These are phyloP conservation scores for Aphanomyces cochlioides DNA, from an alignment of 352 stramenopile species.

Conservation along the genomic window DNA sequence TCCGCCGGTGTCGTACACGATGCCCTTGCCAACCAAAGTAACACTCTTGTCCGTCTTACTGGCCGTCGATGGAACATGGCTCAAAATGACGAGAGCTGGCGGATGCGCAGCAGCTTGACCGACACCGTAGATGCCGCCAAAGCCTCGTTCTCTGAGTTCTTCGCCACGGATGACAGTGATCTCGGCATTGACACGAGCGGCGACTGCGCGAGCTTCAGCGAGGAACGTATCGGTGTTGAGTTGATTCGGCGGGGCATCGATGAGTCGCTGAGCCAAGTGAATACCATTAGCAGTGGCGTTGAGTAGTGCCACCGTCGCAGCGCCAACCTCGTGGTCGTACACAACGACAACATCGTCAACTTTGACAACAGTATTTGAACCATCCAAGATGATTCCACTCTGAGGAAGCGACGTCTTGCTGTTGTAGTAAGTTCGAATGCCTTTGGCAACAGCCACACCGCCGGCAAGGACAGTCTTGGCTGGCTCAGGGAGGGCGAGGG, in stretches of 20 bases:
- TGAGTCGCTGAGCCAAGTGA: slow-evolving; percentile 79
- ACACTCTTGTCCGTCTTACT: slow-evolving; percentile 25
- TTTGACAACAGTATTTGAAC: slow-evolving; percentile 31
- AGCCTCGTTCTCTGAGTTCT: slow-evolving; percentile 82
- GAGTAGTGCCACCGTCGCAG: slow-evolving; percentile 38
- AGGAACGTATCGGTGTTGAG: slow-evolving; percentile 89
- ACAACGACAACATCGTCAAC: slow-evolving; percentile 50
- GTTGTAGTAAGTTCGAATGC: slow-evolving; percentile 49
- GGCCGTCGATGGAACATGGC: slow-evolving; percentile 51
- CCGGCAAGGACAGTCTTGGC: slow-evolving; percentile 51
- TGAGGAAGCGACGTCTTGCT: slow-evolving; percentile 12
- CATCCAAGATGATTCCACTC: slow-evolving; percentile 39
- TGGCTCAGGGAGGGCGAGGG: slow-evolving; percentile 53
- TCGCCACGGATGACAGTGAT: slow-evolving; percentile 87
- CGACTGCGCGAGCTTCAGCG: slow-evolving; percentile 64
- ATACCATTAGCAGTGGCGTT: slow-evolving; percentile 77
- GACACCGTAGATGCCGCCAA: slow-evolving; percentile 91
- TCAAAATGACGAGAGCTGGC: slow-evolving; percentile 88
- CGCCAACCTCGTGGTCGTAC: slow-evolving; percentile 41
- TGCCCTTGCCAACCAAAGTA: slow-evolving; percentile 78
- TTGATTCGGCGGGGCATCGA: slow-evolving; percentile 88
- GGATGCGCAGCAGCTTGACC: slow-evolving; percentile 86
- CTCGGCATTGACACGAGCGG: slow-evolving; percentile 55
- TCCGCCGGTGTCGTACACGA: slow-evolving; percentile 89
- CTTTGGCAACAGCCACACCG: slow-evolving; percentile 48